These are phyloP conservation scores for Rhodomyrtus tomentosa DNA, from an alignment of 345 rosid species.

Conservation along the genomic window DNA sequence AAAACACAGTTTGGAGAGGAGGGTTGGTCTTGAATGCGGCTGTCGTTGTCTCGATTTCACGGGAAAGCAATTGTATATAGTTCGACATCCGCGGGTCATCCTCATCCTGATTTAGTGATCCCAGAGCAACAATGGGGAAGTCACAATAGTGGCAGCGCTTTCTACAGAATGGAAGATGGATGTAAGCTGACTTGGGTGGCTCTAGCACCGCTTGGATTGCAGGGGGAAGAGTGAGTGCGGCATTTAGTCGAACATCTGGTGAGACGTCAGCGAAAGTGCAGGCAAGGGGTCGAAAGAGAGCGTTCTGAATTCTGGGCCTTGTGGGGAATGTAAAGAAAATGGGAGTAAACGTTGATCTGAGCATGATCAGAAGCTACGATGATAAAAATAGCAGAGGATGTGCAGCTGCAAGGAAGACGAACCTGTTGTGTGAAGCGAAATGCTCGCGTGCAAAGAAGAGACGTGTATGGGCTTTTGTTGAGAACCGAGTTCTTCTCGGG, in stretches of 20 bases:
- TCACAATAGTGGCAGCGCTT: conserved; percentile 94
- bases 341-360: conserved; percentile 45
- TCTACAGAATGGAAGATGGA: conserved; percentile 94
- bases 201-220: conserved; percentile 9
- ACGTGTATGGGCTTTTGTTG: not conserved
- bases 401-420: not conserved
- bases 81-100: conserved; percentile 59
- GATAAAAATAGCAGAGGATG: not conserved
- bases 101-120: conserved; percentile 33
- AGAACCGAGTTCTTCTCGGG: not conserved
- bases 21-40: conserved; percentile 17
- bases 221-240: conserved; percentile 28
- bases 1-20: conserved; percentile 58
- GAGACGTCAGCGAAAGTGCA: conserved; percentile 5
- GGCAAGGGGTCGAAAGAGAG: conserved; percentile 1
- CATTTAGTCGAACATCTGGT: conserved; percentile 68
- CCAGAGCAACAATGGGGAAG: conserved; percentile 83
- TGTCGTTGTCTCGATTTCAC: conserved; percentile 51
- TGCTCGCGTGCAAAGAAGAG: not conserved
- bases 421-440: not conserved
- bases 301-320: conserved; percentile 17
- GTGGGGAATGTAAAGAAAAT: conserved; percentile 34
- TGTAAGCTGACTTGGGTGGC: conserved; percentile 65
- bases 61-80: conserved; percentile 38
- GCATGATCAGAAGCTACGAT: conserved; percentile 17